Base-by-base conservation (phyloP, 208 protist genomes). In the Acanthamoeba sp. region DNA sequence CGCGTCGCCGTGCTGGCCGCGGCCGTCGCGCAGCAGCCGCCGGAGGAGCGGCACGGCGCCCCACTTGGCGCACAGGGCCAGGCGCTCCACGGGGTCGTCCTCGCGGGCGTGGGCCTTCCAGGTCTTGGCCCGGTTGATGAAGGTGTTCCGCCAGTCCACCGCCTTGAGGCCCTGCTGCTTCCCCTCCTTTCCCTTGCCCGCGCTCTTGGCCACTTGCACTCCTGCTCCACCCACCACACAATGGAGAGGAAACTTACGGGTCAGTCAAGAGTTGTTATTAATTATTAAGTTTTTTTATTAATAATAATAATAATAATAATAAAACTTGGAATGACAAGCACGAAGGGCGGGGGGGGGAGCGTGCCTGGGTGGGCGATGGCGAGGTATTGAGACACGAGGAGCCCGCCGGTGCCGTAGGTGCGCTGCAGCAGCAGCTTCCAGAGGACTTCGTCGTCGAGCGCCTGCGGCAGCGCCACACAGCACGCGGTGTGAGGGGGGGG, bases 401-500 rank as follows among this genome's bases (percentile, higher is more conserved):
- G 36, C 22, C 71, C 71, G 71, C 71, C 71, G 5, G 36, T 45
- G 71, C 71, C 71, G 71, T 80, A 80, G 71, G 71, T 80, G 40
- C 71, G 71, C 24, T 80, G 71, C 9, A 80, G 71, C 27, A 80
- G 71, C 27, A 80, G 71, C 71, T 80, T 80, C 71, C 71, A 80
- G 36, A 80, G 16, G 36, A 80, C 71, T 22, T 80, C 71, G 36
- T 80, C 71, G 14, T 80, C 71, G 6, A 80, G 71, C 6, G 71
- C 71, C 71, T 80, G 24, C 6, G 22, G 7, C 1, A 10, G 40
- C n/a, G 29, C 14, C 36, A 76, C 32, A n/a, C 4, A 48, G 42
- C 42, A 48, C 42, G 14, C 50, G 14, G 50, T 24, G 52, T 57
- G 16, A 57, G 52, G 2, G 52, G 6, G 16, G 16, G 6, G 52